Percentiles rank a stretch among this genome's conserved stretches.
Conservation (phyloP, 208 protist species). For the Trypanosoma caninum region DNA sequence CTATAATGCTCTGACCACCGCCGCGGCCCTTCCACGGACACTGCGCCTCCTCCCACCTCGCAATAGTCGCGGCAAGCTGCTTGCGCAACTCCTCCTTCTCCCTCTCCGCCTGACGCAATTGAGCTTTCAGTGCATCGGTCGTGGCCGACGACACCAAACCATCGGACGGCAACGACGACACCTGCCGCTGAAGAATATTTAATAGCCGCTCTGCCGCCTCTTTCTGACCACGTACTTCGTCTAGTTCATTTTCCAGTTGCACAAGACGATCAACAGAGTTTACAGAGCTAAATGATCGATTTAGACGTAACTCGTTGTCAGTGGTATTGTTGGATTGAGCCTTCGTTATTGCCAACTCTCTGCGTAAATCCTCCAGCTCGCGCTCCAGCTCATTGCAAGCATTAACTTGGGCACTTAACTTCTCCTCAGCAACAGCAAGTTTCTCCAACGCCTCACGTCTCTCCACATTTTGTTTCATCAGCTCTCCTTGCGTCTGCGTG, state of each 20-base stretch:
- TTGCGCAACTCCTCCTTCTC: conserved; percentile 55
- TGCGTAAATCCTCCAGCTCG: conserved; percentile 52
- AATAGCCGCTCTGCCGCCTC: conserved; percentile 57
- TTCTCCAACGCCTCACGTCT: conserved; percentile 45
- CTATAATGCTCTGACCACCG: neutral
- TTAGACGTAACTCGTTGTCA: conserved; percentile 24
- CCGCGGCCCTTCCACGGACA: neutral
- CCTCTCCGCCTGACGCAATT: conserved; percentile 56
- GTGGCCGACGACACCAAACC: conserved; percentile 26
- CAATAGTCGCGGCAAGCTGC: conserved; percentile 36
- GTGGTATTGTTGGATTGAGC: conserved; percentile 13
- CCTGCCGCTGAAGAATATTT: conserved; percentile 48
- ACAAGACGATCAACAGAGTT: conserved; percentile 59
- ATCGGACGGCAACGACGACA: conserved; percentile 32
- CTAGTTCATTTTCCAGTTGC: conserved; percentile 65
- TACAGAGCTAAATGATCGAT: conserved; percentile 54
- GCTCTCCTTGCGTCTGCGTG: conserved; percentile 41
- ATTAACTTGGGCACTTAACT: conserved; percentile 41
- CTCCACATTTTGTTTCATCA: conserved; percentile 49
- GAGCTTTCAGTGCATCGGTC: conserved; percentile 40
- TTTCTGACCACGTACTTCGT: conserved; percentile 51
- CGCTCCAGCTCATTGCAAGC: conserved; percentile 44
- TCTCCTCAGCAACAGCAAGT: conserved; percentile 52
- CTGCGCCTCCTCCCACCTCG: conserved; percentile 24
- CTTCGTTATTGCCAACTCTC: conserved; percentile 35